Evolutionary conservation across 2,329 filamentous ascomycete species (phyloP).

Genomic region (Dryadomyces quercivorus): DNA sequence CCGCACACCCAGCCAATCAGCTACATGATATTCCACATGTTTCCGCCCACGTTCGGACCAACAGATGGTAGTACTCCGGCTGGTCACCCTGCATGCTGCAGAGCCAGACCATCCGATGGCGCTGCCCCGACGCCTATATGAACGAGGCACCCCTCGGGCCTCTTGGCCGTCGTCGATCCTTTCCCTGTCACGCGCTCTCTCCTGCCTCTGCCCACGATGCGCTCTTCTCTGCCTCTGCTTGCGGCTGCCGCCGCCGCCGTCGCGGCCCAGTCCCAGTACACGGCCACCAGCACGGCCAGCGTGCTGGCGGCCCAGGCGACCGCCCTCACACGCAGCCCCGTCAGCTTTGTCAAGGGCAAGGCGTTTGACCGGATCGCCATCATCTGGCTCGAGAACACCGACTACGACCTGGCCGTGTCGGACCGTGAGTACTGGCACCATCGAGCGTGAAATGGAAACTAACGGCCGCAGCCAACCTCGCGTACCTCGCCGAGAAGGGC

Average conservation of each 20-base stretch:
- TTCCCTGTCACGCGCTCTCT: background rate
- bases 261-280: slow-evolving; percentile 22
- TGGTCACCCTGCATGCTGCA: background rate
- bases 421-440: slow-evolving; percentile 53
- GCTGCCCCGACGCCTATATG: background rate
- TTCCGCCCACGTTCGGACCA: background rate
- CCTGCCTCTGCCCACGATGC: slow-evolving; percentile 4
- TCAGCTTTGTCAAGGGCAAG: slow-evolving; percentile 54
- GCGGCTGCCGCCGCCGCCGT: slow-evolving; percentile 10
- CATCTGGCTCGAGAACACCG: slow-evolving; percentile 70
- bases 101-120: background rate
- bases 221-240: slow-evolving; percentile 4
- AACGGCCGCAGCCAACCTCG: slow-evolving; percentile 31
- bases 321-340: slow-evolving; percentile 46
- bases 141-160: background rate
- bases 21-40: slow-evolving; percentile 4
- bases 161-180: background rate
- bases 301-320: slow-evolving; percentile 47
- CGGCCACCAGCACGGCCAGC: slow-evolving; percentile 35
- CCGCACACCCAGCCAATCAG: slow-evolving; percentile 1
- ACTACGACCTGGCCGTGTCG: slow-evolving; percentile 49
- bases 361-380: slow-evolving; percentile 60
- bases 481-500: slow-evolving; percentile 46
- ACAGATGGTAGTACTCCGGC: background rate
- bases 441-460: too few species aligned